Conservation (phyloP, 331 rosid species). For the Spiraea crenata region DNA sequence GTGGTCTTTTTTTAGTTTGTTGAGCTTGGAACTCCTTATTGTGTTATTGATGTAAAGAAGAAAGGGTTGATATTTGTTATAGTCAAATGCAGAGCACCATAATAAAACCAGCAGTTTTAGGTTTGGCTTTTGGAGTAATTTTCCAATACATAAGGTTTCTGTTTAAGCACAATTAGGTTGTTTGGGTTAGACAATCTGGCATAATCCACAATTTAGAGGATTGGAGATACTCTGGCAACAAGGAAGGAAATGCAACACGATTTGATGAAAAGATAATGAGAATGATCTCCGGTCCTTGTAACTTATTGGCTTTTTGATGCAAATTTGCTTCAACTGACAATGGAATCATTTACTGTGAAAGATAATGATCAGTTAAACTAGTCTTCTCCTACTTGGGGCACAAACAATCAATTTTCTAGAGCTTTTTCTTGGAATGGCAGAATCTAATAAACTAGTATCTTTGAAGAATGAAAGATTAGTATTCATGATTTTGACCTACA, state of each 20-base stretch:
- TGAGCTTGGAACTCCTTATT: conserved; percentile 22
- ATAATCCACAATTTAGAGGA: too few species aligned
- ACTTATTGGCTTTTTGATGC: too few species aligned
- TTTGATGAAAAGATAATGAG: too few species aligned
- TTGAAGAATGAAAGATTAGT: neutral
- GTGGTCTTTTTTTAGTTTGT: conserved; percentile 23
- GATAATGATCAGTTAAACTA: neutral
- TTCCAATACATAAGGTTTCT: neutral
- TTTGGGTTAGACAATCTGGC: too few species aligned
- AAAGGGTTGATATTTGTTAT: conserved; percentile 44
- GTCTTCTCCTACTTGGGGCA: conserved; percentile 6
- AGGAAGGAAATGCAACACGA: too few species aligned
- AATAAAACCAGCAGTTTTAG: conserved; percentile 31
- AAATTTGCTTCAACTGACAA: too few species aligned
- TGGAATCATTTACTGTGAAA: neutral
- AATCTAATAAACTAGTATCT: neutral
- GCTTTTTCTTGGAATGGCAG: neutral
- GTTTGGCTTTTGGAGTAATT: conserved; percentile 31
- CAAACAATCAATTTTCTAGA: neutral
- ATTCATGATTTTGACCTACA: conserved; percentile 21
- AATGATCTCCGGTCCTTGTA: too few species aligned
- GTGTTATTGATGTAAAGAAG: conserved; percentile 42
- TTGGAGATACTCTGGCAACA: too few species aligned
- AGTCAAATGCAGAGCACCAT: conserved; percentile 42
- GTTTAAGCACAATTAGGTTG: too few species aligned